Evolutionary conservation across 1,284 basidiomycete species (phyloP).

Genomic region (Pseudozyma hubeiensis): DNA sequence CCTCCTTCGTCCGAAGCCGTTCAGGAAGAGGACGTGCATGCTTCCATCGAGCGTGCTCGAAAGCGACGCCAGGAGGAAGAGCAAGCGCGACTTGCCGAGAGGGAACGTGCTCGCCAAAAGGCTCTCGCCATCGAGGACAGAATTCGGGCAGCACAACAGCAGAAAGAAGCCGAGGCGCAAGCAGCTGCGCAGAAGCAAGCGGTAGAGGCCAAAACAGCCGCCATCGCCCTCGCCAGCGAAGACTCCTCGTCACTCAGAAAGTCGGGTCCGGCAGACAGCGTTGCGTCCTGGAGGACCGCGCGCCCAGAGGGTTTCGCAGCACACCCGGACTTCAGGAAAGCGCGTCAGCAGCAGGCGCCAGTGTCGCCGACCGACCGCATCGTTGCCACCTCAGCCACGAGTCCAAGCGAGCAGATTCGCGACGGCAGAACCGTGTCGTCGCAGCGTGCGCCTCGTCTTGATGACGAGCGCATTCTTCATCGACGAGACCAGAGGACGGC

Average conservation of each 20-base stretch:
- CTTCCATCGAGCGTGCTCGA: conserved; percentile 64
- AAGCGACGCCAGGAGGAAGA: conserved; percentile 65
- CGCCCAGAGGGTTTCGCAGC: conserved; percentile 6
- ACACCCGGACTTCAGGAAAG: neutral
- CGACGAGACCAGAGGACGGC: conserved; percentile 13
- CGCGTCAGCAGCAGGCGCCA: conserved; percentile 12
- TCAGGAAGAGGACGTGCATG: conserved; percentile 56
- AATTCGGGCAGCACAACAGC: conserved; percentile 52
- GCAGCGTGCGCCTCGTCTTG: conserved; percentile 5
- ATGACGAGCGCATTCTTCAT: conserved; percentile 11
- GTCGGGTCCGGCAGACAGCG: conserved; percentile 41
- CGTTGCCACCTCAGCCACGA: neutral
- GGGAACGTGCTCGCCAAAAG: conserved; percentile 61
- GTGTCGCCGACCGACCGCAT: conserved; percentile 5
- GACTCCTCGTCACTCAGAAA: conserved; percentile 15
- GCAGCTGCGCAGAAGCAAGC: conserved; percentile 28
- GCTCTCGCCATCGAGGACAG: conserved; percentile 62
- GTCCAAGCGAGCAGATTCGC: conserved; percentile 6
- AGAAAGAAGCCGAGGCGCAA: conserved; percentile 42
- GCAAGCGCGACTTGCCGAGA: conserved; percentile 52
- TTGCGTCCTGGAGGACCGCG: conserved; percentile 38
- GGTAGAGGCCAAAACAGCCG: conserved; percentile 14
- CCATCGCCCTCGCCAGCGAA: conserved; percentile 2
- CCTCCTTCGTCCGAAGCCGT: conserved; percentile 1
- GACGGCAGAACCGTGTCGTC: conserved; percentile 11